Conservation (phyloP, 2,329 filamentous ascomycete species). For the Grosmannia penicillata region DNA sequence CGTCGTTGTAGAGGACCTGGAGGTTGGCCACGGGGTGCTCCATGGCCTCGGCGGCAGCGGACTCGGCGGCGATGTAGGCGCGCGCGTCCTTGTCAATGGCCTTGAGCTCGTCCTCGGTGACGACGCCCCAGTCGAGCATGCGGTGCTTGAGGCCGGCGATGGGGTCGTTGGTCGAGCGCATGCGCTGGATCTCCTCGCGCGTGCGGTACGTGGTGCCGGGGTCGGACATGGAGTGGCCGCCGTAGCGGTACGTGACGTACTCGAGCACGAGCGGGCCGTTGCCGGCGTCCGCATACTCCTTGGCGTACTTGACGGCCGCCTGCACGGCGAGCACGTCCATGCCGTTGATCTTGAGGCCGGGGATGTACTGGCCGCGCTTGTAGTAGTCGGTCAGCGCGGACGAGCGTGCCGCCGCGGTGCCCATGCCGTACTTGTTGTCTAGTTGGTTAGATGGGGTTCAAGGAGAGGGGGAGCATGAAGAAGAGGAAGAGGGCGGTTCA, state of each 20-base stretch:
- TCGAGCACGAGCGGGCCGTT: constrained; percentile 94
- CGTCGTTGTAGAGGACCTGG: constrained; percentile 88
- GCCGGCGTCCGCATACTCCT: constrained; percentile 67
- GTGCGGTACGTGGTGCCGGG: constrained; percentile 98
- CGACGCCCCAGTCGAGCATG: constrained; percentile 88
- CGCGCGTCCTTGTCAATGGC: constrained; percentile 86
- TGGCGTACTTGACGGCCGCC: constrained; percentile 87
- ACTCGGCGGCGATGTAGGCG: constrained; percentile 73
- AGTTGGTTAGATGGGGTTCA: constrained; percentile 16
- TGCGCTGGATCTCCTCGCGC: constrained; percentile 98
- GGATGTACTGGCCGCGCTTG: constrained; percentile 99
- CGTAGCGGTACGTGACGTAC: constrained; percentile 98
- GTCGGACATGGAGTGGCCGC: constrained; percentile 99
- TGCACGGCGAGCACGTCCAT: constrained; percentile 99
- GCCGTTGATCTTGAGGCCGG: constrained; percentile 97
- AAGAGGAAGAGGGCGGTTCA: no score
- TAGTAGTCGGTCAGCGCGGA: constrained; percentile 98
- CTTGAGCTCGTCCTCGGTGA: constrained; percentile 92
- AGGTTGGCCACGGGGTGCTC: constrained; percentile 59
- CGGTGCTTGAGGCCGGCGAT: constrained; percentile 98
- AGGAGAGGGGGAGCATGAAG: neutral
- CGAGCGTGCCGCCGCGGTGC: constrained; percentile 85
- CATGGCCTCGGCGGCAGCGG: constrained; percentile 84
- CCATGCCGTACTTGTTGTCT: constrained; percentile 99
- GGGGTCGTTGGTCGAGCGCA: constrained; percentile 96